Base-by-base conservation (phyloP, 371 early-diverging fungal genomes). In the Saksenaea vasiformis region DNA sequence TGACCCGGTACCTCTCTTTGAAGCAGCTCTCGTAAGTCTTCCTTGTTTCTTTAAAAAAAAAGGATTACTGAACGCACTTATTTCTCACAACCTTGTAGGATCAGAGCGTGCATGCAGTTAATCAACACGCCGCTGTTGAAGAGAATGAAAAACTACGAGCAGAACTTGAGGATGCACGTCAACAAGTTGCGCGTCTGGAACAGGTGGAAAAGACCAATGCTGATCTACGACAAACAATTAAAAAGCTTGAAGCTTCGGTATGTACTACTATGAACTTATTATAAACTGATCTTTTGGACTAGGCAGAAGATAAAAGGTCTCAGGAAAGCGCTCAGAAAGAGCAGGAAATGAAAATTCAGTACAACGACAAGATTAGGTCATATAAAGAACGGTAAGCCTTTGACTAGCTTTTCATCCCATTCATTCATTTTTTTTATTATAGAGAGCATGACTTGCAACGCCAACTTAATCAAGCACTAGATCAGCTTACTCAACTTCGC, bases 391-490 rank as follows among this genome's bases (percentile, higher is more conserved):
- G 87, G 90, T 90, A 79, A 56, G 70, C 10, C 0, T 47, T 34
- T 17, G 15, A 10, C 26, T 54, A 5, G n/a, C 9, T 9, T 38
- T 15, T 26, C 47, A 19, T 43, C 26, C n/a, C 15, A 19, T 10
- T 35, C 15, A 41, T 41, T 47, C n/a, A 36, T 17, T 41, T 24
- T 2, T 9, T 41, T 51, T 19, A 9, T n/a, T 27, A 0, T 61
- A 90, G 93, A n/a, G 96, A 96, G 58, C 82, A 90, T 47, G 88
- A 91, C 15, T 71, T 96, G 19, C 93, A 95, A 65, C 83, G 87
- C 19, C 94, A 94, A 62, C 71, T 96, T 24, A 90, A 88, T 38
- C 91, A 91, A 37, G 85, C 94, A 47, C 89, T 90, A 54, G 92
- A 91, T 51, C 89, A 92, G 58, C 78, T 95, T 34, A 82, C 83